phyloP scores from a whole-genome alignment of 2,329 filamentous ascomycete genomes.

The Biscogniauxia marginata region DNA sequence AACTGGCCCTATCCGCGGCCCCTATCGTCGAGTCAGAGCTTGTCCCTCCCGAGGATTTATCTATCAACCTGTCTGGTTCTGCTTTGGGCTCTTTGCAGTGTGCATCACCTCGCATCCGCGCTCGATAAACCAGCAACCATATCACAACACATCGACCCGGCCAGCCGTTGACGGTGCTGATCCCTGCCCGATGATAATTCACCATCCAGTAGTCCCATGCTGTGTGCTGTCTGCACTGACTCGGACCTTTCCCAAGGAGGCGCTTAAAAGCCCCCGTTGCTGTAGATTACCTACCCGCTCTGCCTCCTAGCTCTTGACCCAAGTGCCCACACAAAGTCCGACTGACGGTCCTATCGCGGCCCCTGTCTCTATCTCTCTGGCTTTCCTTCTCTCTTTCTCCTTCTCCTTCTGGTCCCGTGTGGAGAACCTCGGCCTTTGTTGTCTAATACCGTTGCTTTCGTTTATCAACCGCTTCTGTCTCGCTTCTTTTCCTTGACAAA shows the following conservation, averaged over 20 bases:
- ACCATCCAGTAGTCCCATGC: slow-evolving; percentile 26
- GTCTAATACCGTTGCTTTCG: not conserved
- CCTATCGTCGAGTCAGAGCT: slow-evolving; percentile 15
- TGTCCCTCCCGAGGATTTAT: slow-evolving; percentile 19
- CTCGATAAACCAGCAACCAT: slow-evolving; percentile 23
- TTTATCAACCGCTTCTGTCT: not conserved
- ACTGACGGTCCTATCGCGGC: slow-evolving; percentile 20
- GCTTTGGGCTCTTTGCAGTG: slow-evolving; percentile 27
- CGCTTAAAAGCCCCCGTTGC: slow-evolving; percentile 6
- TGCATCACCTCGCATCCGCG: slow-evolving; percentile 28
- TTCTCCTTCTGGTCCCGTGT: not conserved
- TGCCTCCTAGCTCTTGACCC: slow-evolving; percentile 3
- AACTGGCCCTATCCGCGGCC: slow-evolving; percentile 3
- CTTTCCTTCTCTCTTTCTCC: slow-evolving; percentile 12
- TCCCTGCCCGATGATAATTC: slow-evolving; percentile 20
- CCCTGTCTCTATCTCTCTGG: slow-evolving; percentile 13
- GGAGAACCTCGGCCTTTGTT: not conserved
- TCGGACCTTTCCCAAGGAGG: slow-evolving; percentile 1
- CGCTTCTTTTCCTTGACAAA: not conserved
- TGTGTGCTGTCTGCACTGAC: slow-evolving; percentile 10
- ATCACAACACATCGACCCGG: slow-evolving; percentile 16
- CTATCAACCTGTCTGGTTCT: slow-evolving; percentile 5
- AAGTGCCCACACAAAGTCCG: slow-evolving; percentile 19
- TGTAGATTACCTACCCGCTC: slow-evolving; percentile 8
- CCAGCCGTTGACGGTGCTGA: slow-evolving; percentile 23